These are phyloP conservation scores for Aureobasidium sp. DNA, from an alignment of 2,329 filamentous ascomycete species.

Conservation along the genomic window DNA sequence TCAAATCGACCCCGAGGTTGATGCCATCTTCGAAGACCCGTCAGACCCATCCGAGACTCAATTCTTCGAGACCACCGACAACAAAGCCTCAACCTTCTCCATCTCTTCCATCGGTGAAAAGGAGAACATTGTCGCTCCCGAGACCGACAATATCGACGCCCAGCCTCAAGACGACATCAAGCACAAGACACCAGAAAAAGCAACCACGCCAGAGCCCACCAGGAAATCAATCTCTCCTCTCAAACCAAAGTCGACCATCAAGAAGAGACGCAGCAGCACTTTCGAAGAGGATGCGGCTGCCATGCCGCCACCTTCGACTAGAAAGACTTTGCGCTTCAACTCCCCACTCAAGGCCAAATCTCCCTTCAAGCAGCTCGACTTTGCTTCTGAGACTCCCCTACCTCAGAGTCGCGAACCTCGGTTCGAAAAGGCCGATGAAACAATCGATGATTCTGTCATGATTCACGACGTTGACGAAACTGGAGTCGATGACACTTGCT, in stretches of 20 bases:
- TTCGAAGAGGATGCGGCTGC: conserved; percentile 1
- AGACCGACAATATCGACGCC: background rate
- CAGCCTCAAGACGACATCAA: conserved; percentile 29
- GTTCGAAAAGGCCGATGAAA: background rate
- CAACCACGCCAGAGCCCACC: conserved; percentile 15
- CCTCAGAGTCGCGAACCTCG: conserved; percentile 16
- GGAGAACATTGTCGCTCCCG: conserved; percentile 3
- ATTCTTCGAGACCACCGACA: conserved; percentile 9
- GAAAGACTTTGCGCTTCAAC: conserved; percentile 22
- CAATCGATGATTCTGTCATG: conserved; percentile 7
- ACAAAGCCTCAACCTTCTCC: background rate
- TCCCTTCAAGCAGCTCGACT: conserved; percentile 9
- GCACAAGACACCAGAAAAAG: conserved; percentile 16
- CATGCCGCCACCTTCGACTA: conserved; percentile 15
- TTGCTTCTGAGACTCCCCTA: conserved; percentile 20
- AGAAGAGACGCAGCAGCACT: conserved; percentile 19
- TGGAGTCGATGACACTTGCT: conserved; percentile 59
- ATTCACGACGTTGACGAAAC: conserved; percentile 27
- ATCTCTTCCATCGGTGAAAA: background rate
- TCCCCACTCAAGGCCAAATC: conserved; percentile 16
- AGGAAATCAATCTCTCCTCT: conserved; percentile 20
- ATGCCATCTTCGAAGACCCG: conserved; percentile 16
- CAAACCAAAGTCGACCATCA: conserved; percentile 22
- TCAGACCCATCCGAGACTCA: background rate
- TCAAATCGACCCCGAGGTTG: conserved; percentile 6